These are phyloP conservation scores for Penicillium riverlandense DNA, from an alignment of 495 filamentous ascomycete genomes.

Conservation along the genomic window DNA sequence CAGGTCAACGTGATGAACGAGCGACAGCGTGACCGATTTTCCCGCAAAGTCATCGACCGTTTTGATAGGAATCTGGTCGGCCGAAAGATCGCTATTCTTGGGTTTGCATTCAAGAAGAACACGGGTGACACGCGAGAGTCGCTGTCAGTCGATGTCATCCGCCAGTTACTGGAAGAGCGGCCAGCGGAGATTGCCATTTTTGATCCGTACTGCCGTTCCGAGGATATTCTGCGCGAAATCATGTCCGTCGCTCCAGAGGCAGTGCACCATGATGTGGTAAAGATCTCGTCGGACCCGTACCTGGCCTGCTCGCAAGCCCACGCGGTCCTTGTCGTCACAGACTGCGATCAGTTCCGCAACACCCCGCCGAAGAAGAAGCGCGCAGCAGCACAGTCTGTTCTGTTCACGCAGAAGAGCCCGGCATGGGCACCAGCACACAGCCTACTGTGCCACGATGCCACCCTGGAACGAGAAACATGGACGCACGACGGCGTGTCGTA, in stretches of 20 bases:
- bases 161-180: conserved; percentile 53
- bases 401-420: background rate
- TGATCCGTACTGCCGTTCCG: conserved; percentile 56
- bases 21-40: conserved; percentile 63
- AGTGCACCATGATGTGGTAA: conserved; percentile 10
- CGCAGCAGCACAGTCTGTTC: background rate
- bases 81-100: conserved; percentile 69
- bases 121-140: conserved; percentile 73
- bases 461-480: conserved; percentile 6
- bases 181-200: conserved; percentile 63
- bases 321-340: conserved; percentile 30
- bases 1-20: conserved; percentile 71
- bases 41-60: conserved; percentile 52
- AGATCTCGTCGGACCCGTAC: conserved; percentile 27
- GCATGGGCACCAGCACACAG: background rate
- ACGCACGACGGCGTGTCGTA: conserved; percentile 11
- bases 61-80: conserved; percentile 62
- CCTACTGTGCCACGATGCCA: too few species aligned
- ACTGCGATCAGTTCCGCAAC: conserved; percentile 27
- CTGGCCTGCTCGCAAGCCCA: conserved; percentile 30
- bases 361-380: background rate
- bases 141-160: conserved; percentile 61
- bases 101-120: conserved; percentile 78
- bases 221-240: conserved; percentile 38
- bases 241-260: conserved; percentile 2